These are phyloP conservation scores for Galerina sulciceps DNA, from an alignment of 768 basidiomycete genomes.

Conservation along the genomic window DNA sequence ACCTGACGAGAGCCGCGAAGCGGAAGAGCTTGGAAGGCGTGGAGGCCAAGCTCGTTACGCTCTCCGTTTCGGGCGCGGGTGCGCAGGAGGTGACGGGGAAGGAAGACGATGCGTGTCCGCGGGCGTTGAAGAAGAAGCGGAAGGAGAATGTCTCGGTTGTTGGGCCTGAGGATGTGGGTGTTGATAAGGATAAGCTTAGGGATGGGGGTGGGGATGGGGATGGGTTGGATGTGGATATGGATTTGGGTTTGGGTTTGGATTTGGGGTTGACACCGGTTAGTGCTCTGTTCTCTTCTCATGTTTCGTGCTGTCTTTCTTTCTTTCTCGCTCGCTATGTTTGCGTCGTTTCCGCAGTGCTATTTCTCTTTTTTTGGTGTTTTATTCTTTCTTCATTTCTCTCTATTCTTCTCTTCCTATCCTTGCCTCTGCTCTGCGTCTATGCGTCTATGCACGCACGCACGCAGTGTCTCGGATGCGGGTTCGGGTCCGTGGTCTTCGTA, in stretches of 20 bases:
- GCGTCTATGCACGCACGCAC: not conserved
- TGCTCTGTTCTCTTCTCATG: not conserved
- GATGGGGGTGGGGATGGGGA: not conserved
- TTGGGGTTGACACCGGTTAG: too few relatives aligned
- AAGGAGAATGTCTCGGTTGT: not conserved
- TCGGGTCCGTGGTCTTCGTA: not conserved
- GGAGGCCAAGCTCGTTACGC: not conserved
- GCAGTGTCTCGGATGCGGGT: not conserved
- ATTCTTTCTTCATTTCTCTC: not conserved
- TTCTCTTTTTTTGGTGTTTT: too few relatives aligned
- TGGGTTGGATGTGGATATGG: not conserved
- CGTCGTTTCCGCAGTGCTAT: too few relatives aligned
- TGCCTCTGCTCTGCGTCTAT: not conserved
- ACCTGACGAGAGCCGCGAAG: not conserved
- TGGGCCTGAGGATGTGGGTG: not conserved
- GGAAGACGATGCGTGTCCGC: not conserved
- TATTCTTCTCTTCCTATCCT: not conserved
- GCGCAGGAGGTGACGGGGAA: not conserved
- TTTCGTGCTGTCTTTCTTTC: not conserved
- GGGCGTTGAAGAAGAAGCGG: slow-evolving; percentile 1
- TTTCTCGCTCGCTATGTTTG: too few relatives aligned
- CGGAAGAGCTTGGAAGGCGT: not conserved
- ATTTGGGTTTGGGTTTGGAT: too few relatives aligned
- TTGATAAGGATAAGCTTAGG: too few relatives aligned
- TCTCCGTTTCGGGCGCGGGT: not conserved